These are phyloP conservation scores for Fagopyrum homotropicum DNA, from an alignment of 148 eudicot genomes.

Conservation along the genomic window DNA sequence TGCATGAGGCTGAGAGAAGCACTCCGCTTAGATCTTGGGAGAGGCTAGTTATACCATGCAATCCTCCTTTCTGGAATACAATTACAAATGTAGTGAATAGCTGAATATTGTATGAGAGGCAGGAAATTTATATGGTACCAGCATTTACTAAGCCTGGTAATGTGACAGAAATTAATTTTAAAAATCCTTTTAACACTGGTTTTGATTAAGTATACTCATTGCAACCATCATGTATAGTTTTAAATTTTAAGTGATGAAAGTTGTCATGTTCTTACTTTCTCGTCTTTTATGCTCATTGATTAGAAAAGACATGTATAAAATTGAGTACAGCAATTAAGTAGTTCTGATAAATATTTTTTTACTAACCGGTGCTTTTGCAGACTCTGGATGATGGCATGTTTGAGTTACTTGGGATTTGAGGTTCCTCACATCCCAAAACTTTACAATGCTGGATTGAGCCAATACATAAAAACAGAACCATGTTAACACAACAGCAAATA, in stretches of 20 bases:
- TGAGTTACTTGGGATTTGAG: conserved; percentile 55
- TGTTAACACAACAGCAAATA: neutral
- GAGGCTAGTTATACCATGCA: conserved; percentile 84
- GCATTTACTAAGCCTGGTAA: neutral
- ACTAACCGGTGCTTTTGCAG: conserved; percentile 39
- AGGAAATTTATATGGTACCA: neutral
- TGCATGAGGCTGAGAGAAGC: conserved; percentile 83
- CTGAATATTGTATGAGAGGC: neutral
- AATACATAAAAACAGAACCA: conserved; percentile 10
- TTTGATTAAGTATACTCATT: no score
- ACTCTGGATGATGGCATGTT: conserved; percentile 41
- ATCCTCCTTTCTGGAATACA: conserved; percentile 46
- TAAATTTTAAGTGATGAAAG: no score
- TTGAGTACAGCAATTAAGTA: neutral
- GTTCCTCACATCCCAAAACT: conserved; percentile 88
- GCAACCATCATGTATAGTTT: no score
- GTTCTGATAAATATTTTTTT: neutral
- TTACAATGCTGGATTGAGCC: conserved; percentile 45
- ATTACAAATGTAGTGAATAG: neutral
- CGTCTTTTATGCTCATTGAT: neutral
- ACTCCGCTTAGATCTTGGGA: conserved; percentile 85
- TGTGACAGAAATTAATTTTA: neutral
- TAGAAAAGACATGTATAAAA: neutral
- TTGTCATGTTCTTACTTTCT: neutral
- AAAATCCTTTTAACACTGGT: no score